Evolutionary conservation across 1,139 yeast species (phyloP).

Genomic region (Hemisphaericaspora xylanilytica): DNA sequence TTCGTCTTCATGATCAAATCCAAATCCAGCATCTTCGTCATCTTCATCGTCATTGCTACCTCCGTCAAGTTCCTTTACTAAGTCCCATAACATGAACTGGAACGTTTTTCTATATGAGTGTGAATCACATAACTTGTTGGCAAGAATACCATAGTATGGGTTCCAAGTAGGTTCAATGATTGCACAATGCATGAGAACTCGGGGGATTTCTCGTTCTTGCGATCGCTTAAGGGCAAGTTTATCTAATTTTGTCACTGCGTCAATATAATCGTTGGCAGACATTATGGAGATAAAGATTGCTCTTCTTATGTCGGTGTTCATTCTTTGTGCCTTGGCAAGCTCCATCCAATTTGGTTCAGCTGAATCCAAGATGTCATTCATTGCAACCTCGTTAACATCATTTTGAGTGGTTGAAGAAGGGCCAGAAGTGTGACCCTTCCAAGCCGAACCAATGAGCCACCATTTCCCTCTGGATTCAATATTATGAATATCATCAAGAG

Average conservation of each 20-base stretch:
- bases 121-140: conserved; percentile 67
- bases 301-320: conserved; percentile 93
- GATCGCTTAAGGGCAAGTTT: conserved; percentile 73
- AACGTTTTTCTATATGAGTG: conserved; percentile 77
- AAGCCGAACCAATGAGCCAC: conserved; percentile 99
- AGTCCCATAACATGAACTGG: conserved; percentile 90
- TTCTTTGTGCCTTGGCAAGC: conserved; percentile 79
- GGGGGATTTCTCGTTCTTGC: conserved; percentile 88
- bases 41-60: conserved; percentile 38
- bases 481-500: conserved; percentile 75
- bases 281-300: conserved; percentile 91
- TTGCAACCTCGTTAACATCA: conserved; percentile 31
- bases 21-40: conserved; percentile 26
- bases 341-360: conserved; percentile 88
- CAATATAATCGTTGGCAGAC: conserved; percentile 92
- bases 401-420: conserved; percentile 21
- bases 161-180: conserved; percentile 81
- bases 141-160: conserved; percentile 85
- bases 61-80: conserved; percentile 67
- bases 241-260: conserved; percentile 79
- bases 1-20: conserved; percentile 34
- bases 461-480: conserved; percentile 85
- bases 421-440: conserved; percentile 61
- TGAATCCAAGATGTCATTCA: conserved; percentile 58
- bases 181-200: conserved; percentile 81